These are phyloP conservation scores for Suhomyces prunicola DNA, from an alignment of 805 yeast species.

Conservation along the genomic window DNA sequence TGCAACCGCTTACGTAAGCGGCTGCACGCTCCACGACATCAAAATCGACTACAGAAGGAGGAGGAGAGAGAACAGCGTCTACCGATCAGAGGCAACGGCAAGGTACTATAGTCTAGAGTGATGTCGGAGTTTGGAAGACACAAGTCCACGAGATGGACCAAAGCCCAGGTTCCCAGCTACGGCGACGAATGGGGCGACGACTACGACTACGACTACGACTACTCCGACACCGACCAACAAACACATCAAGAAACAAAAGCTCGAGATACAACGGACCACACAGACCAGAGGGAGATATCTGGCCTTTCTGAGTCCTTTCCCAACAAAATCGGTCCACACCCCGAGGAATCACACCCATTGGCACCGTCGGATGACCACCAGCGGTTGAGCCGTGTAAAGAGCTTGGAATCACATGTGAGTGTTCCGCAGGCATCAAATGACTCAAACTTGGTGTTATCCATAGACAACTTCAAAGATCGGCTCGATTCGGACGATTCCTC, in stretches of 20 bases:
- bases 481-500: constrained; percentile 9
- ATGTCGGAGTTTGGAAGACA: constrained; percentile 41
- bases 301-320: no score
- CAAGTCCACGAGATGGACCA: constrained; percentile 43
- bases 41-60: neutral
- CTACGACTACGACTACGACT: constrained; percentile 1
- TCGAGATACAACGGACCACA: neutral
- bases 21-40: neutral
- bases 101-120: no score
- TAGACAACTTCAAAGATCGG: constrained; percentile 23
- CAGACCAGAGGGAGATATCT: neutral
- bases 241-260: neutral
- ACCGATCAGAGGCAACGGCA: no score
- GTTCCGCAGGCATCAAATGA: neutral
- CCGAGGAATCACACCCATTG: neutral
- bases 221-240: neutral
- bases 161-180: constrained; percentile 40
- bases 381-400: neutral
- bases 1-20: neutral
- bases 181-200: constrained; percentile 42
- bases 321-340: neutral
- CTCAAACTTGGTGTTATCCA: constrained; percentile 30
- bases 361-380: neutral
- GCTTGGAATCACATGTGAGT: neutral
- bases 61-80: no score